These are phyloP conservation scores for Triticum monococcum DNA, from an alignment of 176 grass and related monocot genomes.

Conservation along the genomic window DNA sequence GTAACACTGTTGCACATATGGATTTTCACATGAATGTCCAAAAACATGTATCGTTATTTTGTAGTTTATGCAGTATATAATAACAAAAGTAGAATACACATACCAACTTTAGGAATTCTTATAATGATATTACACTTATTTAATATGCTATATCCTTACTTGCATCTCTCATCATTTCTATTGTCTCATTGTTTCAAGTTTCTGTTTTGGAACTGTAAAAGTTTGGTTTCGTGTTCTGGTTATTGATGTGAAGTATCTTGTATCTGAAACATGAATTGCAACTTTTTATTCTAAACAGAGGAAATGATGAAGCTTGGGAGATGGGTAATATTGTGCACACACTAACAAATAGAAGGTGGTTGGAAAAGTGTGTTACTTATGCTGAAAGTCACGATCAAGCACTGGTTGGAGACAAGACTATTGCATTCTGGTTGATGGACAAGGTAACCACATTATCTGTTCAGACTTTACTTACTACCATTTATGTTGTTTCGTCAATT, in stretches of 20 bases:
- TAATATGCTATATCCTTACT: not conserved
- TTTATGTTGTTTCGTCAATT: not conserved
- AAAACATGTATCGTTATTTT: not conserved
- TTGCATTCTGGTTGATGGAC: conserved; percentile 96
- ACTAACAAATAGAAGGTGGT: conserved; percentile 91
- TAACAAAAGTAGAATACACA: not conserved
- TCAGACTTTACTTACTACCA: not conserved
- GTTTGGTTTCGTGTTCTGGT: not conserved
- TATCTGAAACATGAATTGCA: not conserved
- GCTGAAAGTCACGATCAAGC: conserved; percentile 99
- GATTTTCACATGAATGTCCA: conserved; percentile 1
- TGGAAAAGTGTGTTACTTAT: conserved; percentile 92
- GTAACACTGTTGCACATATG: not conserved
- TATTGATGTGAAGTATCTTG: not conserved
- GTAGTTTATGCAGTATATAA: not conserved
- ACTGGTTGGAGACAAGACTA: conserved; percentile 96
- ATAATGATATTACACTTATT: not conserved
- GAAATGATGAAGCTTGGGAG: conserved; percentile 82
- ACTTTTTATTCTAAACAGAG: conserved; percentile 24
- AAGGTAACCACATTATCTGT: conserved; percentile 39
- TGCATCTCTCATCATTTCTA: not conserved
- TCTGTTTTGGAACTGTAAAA: not conserved
- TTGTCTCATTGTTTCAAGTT: not conserved
- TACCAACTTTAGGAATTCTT: not conserved
- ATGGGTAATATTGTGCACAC: conserved; percentile 92